Base-by-base conservation (phyloP, 257 asterid species). In the Asclepias syriaca region DNA sequence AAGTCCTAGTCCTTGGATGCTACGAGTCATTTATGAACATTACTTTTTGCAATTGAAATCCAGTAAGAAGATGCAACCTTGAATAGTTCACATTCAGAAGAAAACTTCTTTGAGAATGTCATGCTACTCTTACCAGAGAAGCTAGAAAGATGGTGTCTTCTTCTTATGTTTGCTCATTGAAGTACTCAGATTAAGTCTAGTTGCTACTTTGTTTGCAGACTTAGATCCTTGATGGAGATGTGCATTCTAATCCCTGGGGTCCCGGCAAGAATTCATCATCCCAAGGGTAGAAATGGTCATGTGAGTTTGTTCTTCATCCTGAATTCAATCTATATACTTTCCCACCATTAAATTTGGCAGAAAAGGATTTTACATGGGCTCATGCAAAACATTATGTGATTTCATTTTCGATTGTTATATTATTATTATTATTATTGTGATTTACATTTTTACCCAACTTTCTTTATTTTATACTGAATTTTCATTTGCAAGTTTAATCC, bases 211-310 rank as follows among this genome's bases (percentile, higher is more conserved):
- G 75, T 75, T 81, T 66, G 65, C 81, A 94, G 99, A 79, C 97
- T 91, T 71, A 83, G 99, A 79, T 87, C 99, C 29, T 89, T 87
- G 82, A 94, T 94, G 99, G 99, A 91, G 81, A 81, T 91, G 92
- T 94, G 99, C 90, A 91, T 94, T 81, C 84, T 94, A 78, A 80
- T 87, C 72, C 90, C 99, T 74, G 99, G 97, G 75, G 78, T 72
- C 68, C 83, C 93, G 72, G 78, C 97, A 51, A 88, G 84, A 84
- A 83, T 81, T 73, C 93, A 81, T 56, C 89, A 82, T 77, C 75
- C 79, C 66, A 77, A 78, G 80, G 86, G 82, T 60, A 65, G 85
- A 81, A 78, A 77, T 78, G 83, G 80, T 65, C 82, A 84, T 83
- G 98, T 88, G 80, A 81, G 84, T 81, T 69, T 53, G 68, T 68